These are phyloP conservation scores for Backusella mclennaniae DNA, from an alignment of 192 early-diverging fungal genomes.

Conservation along the genomic window DNA sequence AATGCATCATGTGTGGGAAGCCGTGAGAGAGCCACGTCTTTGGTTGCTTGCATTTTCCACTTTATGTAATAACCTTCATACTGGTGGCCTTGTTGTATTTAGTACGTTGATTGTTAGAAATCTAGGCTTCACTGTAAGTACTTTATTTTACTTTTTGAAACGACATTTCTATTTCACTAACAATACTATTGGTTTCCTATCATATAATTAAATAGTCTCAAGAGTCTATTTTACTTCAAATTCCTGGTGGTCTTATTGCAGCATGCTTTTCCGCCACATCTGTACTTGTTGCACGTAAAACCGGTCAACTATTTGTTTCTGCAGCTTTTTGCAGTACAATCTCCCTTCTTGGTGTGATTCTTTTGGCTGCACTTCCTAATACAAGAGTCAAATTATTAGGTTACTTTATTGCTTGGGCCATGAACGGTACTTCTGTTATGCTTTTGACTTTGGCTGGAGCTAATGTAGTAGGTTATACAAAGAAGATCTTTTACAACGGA, in stretches of 20 bases:
- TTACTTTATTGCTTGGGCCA: constrained; percentile 15
- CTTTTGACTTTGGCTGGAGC: not conserved
- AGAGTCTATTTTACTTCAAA: constrained; percentile 17
- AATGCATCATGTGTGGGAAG: constrained; percentile 24
- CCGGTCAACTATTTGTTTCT: constrained; percentile 1
- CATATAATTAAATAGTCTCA: not conserved
- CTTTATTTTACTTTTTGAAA: not conserved
- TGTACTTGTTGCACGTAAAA: not conserved
- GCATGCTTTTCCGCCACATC: not conserved
- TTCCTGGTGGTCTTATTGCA: constrained; percentile 10
- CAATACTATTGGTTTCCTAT: no score
- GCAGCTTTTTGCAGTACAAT: not conserved
- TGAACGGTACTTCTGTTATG: constrained; percentile 5
- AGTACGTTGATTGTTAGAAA: constrained; percentile 11
- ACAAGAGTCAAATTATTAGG: not conserved
- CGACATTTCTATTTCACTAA: not conserved
- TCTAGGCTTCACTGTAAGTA: constrained; percentile 29
- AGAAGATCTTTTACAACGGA: constrained; percentile 17
- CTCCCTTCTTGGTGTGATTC: constrained; percentile 10
- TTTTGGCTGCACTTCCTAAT: not conserved
- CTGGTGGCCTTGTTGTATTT: constrained; percentile 25
- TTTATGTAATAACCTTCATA: constrained; percentile 20
- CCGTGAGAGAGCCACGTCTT: constrained; percentile 21
- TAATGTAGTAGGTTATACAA: constrained; percentile 30
- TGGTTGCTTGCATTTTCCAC: constrained; percentile 11